Evolutionary conservation across 148 eudicot species (phyloP).

Genomic region (Tetragonia tetragonoides): DNA sequence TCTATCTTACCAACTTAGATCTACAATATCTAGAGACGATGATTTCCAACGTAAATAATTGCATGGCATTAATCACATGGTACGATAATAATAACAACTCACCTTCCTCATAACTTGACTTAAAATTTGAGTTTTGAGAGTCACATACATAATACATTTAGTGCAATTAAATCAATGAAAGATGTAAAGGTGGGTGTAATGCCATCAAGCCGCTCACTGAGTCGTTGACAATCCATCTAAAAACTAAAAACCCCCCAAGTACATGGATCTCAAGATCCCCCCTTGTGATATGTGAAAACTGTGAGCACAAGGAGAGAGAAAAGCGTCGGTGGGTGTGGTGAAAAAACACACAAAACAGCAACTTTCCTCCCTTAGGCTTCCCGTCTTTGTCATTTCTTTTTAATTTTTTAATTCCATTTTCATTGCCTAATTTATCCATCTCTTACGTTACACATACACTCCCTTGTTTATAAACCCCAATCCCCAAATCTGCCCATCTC

Average conservation of each 20-base stretch:
- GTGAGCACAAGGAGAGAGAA: neutral
- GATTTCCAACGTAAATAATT: no score
- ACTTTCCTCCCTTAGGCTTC: neutral
- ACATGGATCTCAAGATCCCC: constrained; percentile 19
- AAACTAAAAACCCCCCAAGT: neutral
- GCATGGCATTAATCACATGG: no score
- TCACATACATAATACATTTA: no score
- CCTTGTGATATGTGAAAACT: constrained; percentile 14
- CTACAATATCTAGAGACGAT: no score
- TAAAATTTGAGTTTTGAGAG: no score
- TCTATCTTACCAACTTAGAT: no score
- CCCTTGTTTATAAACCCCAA: constrained; percentile 1
- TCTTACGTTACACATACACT: constrained; percentile 8
- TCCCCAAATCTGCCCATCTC: neutral
- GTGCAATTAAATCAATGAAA: no score
- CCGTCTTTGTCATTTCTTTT: neutral
- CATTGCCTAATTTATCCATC: neutral
- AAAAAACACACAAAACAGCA: neutral
- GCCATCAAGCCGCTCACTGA: neutral
- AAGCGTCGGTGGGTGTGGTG: constrained; percentile 25
- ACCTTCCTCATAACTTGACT: no score
- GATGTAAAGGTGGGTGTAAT: neutral
- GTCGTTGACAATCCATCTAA: neutral
- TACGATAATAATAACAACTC: no score
- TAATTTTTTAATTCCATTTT: neutral